phyloP scores from a whole-genome alignment of 768 basidiomycete genomes.

The Termitomyces eurrhizus region DNA sequence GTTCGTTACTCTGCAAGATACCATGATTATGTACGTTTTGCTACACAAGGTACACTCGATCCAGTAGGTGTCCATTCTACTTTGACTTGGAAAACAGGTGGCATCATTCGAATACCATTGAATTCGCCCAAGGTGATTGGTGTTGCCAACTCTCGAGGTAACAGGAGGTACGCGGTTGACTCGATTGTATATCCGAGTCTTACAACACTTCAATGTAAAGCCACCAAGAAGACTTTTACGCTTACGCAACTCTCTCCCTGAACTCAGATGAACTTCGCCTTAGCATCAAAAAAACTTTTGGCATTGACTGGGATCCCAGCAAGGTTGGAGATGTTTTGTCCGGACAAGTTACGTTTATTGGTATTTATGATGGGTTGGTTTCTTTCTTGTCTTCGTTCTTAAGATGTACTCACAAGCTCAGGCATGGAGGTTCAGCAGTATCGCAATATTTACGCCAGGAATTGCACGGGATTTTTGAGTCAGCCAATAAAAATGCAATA shows the following conservation, averaged over 20 bases:
- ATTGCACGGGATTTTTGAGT: slow-evolving; percentile 81
- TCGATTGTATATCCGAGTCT: background rate
- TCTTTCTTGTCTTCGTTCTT: background rate
- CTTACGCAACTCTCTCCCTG: slow-evolving; percentile 71
- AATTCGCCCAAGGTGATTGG: slow-evolving; percentile 78
- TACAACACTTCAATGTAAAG: slow-evolving; percentile 32
- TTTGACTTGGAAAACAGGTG: slow-evolving; percentile 38
- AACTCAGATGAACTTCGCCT: slow-evolving; percentile 69
- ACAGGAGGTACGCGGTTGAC: slow-evolving; percentile 47
- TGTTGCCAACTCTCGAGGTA: slow-evolving; percentile 70
- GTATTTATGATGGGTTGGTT: slow-evolving; percentile 89
- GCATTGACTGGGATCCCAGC: slow-evolving; percentile 71
- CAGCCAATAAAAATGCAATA: slow-evolving; percentile 64
- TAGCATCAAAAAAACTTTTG: slow-evolving; percentile 58
- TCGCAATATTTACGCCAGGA: slow-evolving; percentile 84
- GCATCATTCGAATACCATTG: slow-evolving; percentile 64
- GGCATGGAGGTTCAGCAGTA: slow-evolving; percentile 90
- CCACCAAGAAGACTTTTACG: slow-evolving; percentile 87
- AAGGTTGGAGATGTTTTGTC: slow-evolving; percentile 51
- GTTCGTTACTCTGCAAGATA: slow-evolving; percentile 32
- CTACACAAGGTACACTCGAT: slow-evolving; percentile 28
- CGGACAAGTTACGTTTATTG: slow-evolving; percentile 78
- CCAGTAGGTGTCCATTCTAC: background rate
- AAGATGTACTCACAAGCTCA: slow-evolving; percentile 24
- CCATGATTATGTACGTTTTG: slow-evolving; percentile 70